Evolutionary conservation across 208 protist species (phyloP).

Genomic region (Herpetomonas tarakana): DNA sequence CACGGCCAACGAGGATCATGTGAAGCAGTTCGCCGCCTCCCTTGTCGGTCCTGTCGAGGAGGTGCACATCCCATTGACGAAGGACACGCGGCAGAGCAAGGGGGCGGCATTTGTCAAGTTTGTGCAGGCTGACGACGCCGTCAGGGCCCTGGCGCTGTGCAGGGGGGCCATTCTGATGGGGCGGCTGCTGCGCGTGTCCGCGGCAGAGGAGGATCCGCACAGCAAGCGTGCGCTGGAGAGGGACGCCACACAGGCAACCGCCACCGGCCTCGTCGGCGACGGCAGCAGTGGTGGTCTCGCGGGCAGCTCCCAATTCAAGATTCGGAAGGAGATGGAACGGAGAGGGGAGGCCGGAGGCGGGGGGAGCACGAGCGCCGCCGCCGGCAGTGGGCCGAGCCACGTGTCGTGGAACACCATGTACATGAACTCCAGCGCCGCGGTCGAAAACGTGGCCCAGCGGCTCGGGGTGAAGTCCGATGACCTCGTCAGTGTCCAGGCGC

Average conservation of each 20-base stretch:
- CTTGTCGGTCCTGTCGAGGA: conserved; percentile 90
- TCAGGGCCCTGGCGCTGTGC: conserved; percentile 64
- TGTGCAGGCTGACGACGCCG: conserved; percentile 76
- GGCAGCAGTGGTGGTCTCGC: conserved; percentile 18
- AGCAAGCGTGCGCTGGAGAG: conserved; percentile 38
- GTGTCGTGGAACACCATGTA: conserved; percentile 78
- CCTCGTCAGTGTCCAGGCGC: conserved; percentile 53
- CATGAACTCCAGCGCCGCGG: conserved; percentile 80
- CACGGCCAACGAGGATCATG: conserved; percentile 92
- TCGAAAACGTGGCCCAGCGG: conserved; percentile 61
- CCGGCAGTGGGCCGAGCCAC: background rate
- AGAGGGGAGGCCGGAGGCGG: conserved; percentile 16
- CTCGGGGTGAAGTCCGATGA: conserved; percentile 56
- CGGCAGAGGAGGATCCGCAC: conserved; percentile 78
- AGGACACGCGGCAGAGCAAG: conserved; percentile 90
- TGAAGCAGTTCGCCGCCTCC: conserved; percentile 81
- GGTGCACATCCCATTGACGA: conserved; percentile 94
- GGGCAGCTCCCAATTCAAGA: conserved; percentile 63
- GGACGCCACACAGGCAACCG: conserved; percentile 27
- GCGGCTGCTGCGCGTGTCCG: conserved; percentile 61
- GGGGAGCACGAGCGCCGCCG: background rate
- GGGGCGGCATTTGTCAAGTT: conserved; percentile 94
- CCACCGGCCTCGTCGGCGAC: conserved; percentile 5
- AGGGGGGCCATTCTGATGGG: conserved; percentile 91
- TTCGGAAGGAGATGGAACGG: conserved; percentile 35